Evolutionary conservation across 2,329 filamentous ascomycete genomes (phyloP).

Genomic region (Xylaria sp.): DNA sequence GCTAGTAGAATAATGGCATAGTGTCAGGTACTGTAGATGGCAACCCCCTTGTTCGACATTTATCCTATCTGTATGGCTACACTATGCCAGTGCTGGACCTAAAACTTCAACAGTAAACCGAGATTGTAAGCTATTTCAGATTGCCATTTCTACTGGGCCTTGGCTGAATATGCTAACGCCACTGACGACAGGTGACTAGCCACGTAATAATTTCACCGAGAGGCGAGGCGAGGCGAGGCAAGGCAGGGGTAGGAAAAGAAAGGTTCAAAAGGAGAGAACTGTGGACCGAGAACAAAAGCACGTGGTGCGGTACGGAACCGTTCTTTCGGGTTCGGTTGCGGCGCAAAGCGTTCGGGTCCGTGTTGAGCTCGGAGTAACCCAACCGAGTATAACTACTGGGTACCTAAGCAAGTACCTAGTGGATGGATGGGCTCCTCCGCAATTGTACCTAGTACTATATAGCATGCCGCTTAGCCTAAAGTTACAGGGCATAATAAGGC

Average conservation of each 20-base stretch:
- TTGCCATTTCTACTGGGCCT: background rate
- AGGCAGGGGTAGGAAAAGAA: background rate
- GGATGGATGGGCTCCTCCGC: too few species aligned
- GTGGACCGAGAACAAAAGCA: background rate
- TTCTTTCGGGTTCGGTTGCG: constrained; percentile 20
- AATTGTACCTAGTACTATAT: too few species aligned
- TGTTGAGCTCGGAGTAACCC: background rate
- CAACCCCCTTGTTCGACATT: too few species aligned
- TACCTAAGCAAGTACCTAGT: background rate
- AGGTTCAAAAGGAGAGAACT: background rate
- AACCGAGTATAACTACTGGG: background rate
- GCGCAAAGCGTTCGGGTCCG: constrained; percentile 11
- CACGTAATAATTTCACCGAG: background rate
- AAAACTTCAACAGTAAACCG: too few species aligned
- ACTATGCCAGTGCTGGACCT: too few species aligned
- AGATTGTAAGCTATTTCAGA: background rate
- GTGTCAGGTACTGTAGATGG: too few species aligned
- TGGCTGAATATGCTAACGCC: background rate
- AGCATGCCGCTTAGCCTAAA: too few species aligned
- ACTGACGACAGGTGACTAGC: background rate
- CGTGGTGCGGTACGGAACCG: constrained; percentile 7
- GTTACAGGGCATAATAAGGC: too few species aligned
- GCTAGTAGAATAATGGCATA: background rate
- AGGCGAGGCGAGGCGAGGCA: background rate
- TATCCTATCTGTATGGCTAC: too few species aligned